phyloP scores from a whole-genome alignment of 306 rosid genomes.

The Cucurbita moschata region DNA sequence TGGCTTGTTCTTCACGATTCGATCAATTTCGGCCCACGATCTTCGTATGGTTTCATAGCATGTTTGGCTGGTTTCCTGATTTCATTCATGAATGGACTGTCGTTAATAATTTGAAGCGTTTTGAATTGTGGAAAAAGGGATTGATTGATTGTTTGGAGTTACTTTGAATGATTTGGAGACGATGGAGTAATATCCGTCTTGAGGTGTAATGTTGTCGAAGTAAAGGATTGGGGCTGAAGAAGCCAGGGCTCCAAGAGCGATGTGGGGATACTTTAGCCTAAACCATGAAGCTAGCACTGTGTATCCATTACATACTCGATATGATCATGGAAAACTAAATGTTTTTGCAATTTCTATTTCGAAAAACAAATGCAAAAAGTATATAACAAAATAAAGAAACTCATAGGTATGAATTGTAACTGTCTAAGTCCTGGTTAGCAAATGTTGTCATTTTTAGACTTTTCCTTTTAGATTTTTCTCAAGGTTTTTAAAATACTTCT shows the following conservation, averaged over 20 bases:
- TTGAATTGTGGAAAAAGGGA: too few species aligned
- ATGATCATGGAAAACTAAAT: too few species aligned
- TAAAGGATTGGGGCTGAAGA: conserved; percentile 38
- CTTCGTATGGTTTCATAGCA: conserved; percentile 30
- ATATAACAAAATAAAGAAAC: too few species aligned
- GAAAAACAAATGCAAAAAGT: too few species aligned
- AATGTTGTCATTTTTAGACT: too few species aligned
- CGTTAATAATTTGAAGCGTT: too few species aligned
- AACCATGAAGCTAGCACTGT: conserved; percentile 40
- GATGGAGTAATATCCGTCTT: conserved; percentile 24
- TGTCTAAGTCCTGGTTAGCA: too few species aligned
- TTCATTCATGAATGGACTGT: neutral
- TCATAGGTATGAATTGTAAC: too few species aligned
- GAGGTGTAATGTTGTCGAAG: conserved; percentile 28
- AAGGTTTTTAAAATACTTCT: too few species aligned
- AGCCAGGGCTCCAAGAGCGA: conserved; percentile 30
- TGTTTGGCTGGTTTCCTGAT: conserved; percentile 36
- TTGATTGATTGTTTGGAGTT: neutral
- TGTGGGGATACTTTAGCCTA: conserved; percentile 38
- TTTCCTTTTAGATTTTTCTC: too few species aligned
- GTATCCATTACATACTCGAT: too few species aligned
- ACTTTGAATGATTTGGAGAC: conserved; percentile 33
- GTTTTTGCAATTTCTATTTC: too few species aligned
- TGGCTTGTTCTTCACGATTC: conserved; percentile 14
- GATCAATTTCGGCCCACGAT: conserved; percentile 50